A percentile compares a stretch with the other conserved stretches of the same genome.
These are phyloP conservation scores for Malassezia caprae DNA, from an alignment of 1,284 basidiomycete species.

Conservation along the genomic window DNA sequence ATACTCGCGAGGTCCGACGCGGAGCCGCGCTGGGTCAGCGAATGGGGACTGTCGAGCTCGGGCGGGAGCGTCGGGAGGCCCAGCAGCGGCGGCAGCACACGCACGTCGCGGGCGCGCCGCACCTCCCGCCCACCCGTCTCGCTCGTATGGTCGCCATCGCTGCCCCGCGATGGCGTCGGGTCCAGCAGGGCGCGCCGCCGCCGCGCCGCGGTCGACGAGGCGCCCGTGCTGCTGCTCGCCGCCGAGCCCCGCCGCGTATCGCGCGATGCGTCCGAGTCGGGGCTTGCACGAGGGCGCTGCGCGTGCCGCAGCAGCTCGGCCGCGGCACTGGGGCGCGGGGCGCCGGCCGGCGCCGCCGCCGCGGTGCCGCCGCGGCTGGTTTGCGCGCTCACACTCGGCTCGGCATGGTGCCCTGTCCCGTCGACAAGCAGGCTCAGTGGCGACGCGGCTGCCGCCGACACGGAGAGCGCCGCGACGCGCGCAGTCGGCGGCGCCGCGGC, in stretches of 20 bases:
- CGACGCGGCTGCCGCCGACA: background rate
- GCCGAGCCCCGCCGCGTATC: background rate
- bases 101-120: background rate
- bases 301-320: background rate
- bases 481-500: background rate
- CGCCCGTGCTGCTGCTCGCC: background rate
- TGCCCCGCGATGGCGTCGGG: background rate
- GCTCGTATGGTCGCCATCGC: background rate
- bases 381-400: constrained; percentile 4
- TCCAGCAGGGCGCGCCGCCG: background rate
- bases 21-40: background rate
- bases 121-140: background rate
- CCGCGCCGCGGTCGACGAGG: background rate
- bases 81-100: constrained; percentile 11
- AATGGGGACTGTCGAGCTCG: background rate
- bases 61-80: background rate
- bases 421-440: background rate
- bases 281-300: background rate
- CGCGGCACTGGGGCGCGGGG: background rate
- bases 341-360: background rate
- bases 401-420: background rate
- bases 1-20: background rate
- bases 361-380: background rate
- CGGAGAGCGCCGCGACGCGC: background rate
- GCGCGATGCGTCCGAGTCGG: background rate